These are phyloP conservation scores for Avena sativa DNA, from an alignment of 176 grass and related monocot genomes.

Conservation along the genomic window DNA sequence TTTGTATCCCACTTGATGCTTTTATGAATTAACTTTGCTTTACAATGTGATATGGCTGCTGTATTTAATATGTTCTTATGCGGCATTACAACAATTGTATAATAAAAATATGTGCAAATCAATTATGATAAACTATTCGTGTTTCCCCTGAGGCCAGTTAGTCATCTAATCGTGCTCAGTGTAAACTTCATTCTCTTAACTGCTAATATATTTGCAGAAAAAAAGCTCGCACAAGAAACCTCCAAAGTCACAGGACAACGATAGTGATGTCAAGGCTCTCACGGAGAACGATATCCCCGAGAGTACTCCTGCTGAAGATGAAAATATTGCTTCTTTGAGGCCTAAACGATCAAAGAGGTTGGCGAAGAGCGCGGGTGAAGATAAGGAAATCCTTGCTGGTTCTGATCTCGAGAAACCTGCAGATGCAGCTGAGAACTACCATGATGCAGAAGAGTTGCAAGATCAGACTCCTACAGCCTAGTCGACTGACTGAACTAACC, in stretches of 20 bases:
- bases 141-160: not conserved
- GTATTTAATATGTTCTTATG: not conserved
- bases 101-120: not conserved
- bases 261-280: constrained; percentile 43
- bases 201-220: constrained; percentile 56
- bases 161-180: not conserved
- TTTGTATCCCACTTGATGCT: constrained; percentile 24
- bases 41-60: constrained; percentile 5
- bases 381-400: constrained; percentile 35
- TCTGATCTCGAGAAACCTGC: constrained; percentile 36
- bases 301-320: constrained; percentile 51
- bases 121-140: constrained; percentile 17
- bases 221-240: constrained; percentile 71
- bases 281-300: constrained; percentile 41
- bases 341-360: constrained; percentile 84
- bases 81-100: not conserved
- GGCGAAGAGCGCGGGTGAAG: constrained; percentile 57
- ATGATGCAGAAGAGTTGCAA: constrained; percentile 41
- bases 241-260: constrained; percentile 49
- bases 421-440: constrained; percentile 32
- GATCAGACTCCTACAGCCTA: constrained; percentile 2
- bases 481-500: constrained; percentile 9
- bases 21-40: constrained; percentile 6
- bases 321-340: constrained; percentile 45
- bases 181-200: constrained; percentile 26